phyloP scores from a whole-genome alignment of 2,329 filamentous ascomycete species.

The Bipolaris sorokiniana region DNA sequence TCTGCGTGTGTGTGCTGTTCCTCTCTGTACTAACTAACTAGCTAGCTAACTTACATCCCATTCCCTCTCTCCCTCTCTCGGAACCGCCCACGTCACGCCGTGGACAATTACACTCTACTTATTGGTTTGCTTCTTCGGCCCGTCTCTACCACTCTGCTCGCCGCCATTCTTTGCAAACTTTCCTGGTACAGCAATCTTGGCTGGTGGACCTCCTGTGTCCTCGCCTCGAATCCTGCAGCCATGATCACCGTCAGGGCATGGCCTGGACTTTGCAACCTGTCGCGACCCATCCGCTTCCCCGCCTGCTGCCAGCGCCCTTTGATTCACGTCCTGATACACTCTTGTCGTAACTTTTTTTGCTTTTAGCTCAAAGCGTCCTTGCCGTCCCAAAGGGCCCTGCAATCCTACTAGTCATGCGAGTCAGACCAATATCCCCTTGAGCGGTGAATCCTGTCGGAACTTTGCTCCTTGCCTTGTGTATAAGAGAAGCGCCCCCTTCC shows the following conservation, averaged over 20 bases:
- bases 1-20: slow-evolving; percentile 5
- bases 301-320: slow-evolving; percentile 20
- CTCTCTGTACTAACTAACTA: no score
- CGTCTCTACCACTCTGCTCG: slow-evolving; percentile 15
- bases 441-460: slow-evolving; percentile 26
- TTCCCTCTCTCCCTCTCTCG: neutral
- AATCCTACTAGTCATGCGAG: slow-evolving; percentile 32
- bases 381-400: slow-evolving; percentile 14
- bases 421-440: slow-evolving; percentile 26
- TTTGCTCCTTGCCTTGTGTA: slow-evolving; percentile 20
- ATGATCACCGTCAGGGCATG: slow-evolving; percentile 35
- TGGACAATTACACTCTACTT: slow-evolving; percentile 2
- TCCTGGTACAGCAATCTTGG: neutral
- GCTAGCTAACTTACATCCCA: no score
- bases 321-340: slow-evolving; percentile 25
- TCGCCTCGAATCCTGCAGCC: slow-evolving; percentile 3
- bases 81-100: slow-evolving; percentile 17
- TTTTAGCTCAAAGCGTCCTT: slow-evolving; percentile 37
- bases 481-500: slow-evolving; percentile 34
- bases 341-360: slow-evolving; percentile 25
- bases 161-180: no score
- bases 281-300: slow-evolving; percentile 40
- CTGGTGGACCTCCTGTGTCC: no score
- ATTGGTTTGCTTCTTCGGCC: slow-evolving; percentile 23
- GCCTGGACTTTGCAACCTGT: slow-evolving; percentile 44